phyloP scores from a whole-genome alignment of 164 flowering plant genomes.

The Sextonia rubra region DNA sequence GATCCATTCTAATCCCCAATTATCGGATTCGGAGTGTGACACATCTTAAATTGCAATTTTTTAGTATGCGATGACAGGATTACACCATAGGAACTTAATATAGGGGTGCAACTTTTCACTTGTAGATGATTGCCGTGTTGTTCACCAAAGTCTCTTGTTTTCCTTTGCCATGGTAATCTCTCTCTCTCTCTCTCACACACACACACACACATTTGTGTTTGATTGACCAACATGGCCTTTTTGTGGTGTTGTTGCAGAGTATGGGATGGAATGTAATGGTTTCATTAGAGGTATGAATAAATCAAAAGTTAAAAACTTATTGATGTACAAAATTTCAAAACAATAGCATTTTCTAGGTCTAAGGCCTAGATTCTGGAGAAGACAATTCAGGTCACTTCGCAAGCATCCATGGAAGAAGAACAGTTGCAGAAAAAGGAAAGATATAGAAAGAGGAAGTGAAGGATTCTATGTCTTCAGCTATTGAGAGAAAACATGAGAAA shows the following conservation, averaged over 20 bases:
- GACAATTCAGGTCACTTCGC: constrained; percentile 84
- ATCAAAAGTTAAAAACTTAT: background rate
- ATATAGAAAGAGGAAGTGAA: background rate
- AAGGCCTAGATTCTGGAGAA: constrained; percentile 69
- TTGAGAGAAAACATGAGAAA: background rate
- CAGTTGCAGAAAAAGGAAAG: background rate
- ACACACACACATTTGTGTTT: too few species aligned
- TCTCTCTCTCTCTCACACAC: constrained; percentile 6
- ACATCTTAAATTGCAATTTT: too few species aligned
- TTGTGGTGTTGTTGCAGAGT: constrained; percentile 50
- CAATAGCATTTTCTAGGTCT: constrained; percentile 73
- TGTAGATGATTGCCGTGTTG: constrained; percentile 82
- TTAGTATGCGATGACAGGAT: constrained; percentile 42
- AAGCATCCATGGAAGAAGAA: constrained; percentile 58
- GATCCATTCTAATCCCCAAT: too few species aligned
- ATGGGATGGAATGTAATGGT: constrained; percentile 95
- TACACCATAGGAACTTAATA: constrained; percentile 64
- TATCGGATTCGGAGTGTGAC: too few species aligned
- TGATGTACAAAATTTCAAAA: too few species aligned
- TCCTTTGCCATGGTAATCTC: constrained; percentile 78
- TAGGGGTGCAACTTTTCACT: constrained; percentile 84
- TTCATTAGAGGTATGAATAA: constrained; percentile 76
- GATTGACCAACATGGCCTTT: constrained; percentile 4
- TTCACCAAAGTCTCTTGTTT: constrained; percentile 80
- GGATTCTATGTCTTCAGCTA: too few species aligned